Conservation (phyloP, 148 eudicot species). For the Nepenthes mirabilis region DNA sequence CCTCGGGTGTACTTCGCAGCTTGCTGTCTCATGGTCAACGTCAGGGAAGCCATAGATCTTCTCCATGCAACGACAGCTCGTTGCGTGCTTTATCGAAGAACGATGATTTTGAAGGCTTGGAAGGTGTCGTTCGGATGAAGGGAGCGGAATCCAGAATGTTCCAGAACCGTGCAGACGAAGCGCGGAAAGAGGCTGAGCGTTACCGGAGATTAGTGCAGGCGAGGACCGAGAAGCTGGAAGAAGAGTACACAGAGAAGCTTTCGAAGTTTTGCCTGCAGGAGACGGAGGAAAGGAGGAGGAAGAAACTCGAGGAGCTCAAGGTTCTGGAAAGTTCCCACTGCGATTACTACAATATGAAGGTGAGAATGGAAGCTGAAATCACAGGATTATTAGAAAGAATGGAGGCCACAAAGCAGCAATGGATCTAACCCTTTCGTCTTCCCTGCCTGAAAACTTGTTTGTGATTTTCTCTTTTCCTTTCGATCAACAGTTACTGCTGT, state of each 20-base stretch:
- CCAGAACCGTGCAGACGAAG: conserved; percentile 79
- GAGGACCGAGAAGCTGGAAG: conserved; percentile 48
- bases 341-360: conserved; percentile 73
- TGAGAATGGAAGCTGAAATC: conserved; percentile 73
- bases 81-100: conserved; percentile 35
- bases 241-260: conserved; percentile 61
- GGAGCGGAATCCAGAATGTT: conserved; percentile 75
- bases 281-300: conserved; percentile 51
- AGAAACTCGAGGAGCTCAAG: conserved; percentile 64
- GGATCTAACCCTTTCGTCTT: conserved; percentile 19
- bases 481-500: no score
- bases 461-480: neutral
- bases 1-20: conserved; percentile 18
- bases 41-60: conserved; percentile 15
- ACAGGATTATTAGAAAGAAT: conserved; percentile 73
- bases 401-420: conserved; percentile 73
- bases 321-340: conserved; percentile 48
- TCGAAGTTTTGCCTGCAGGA: conserved; percentile 54
- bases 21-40: conserved; percentile 19
- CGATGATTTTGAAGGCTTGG: conserved; percentile 50
- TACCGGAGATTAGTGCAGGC: conserved; percentile 28
- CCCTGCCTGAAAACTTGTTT: neutral
- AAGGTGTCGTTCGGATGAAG: conserved; percentile 54
- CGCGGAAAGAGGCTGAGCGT: conserved; percentile 56
- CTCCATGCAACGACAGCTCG: conserved; percentile 30